phyloP scores from a whole-genome alignment of 768 basidiomycete species.

The Rubroboletus satanas region DNA sequence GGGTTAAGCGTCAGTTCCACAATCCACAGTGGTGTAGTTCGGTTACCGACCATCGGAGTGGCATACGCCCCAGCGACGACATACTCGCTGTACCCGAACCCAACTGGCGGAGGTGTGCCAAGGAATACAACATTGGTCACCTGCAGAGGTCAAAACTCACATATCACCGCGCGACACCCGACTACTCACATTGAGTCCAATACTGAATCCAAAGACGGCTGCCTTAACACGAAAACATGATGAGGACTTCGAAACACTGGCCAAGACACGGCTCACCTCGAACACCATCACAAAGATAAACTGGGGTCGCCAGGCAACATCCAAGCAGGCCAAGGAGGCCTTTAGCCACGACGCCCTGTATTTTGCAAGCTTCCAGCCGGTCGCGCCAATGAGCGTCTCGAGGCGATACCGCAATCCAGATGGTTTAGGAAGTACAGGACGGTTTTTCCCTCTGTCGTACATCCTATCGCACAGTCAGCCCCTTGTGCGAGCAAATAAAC shows the following conservation, averaged over 20 bases:
- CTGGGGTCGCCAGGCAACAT: slow-evolving; percentile 49
- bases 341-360: slow-evolving; percentile 42
- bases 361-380: slow-evolving; percentile 43
- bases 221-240: slow-evolving; percentile 23
- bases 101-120: slow-evolving; percentile 41
- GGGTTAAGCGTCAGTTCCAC: not conserved
- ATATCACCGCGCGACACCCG: not conserved
- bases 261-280: slow-evolving; percentile 27
- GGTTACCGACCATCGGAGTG: slow-evolving; percentile 39
- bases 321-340: slow-evolving; percentile 31
- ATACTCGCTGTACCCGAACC: slow-evolving; percentile 44
- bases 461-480: slow-evolving; percentile 31
- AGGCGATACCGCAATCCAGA: slow-evolving; percentile 39
- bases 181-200: slow-evolving; percentile 41
- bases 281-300: slow-evolving; percentile 38
- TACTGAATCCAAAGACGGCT: slow-evolving; percentile 46
- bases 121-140: slow-evolving; percentile 56
- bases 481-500: not conserved
- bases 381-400: slow-evolving; percentile 47
- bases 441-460: slow-evolving; percentile 44
- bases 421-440: slow-evolving; percentile 25
- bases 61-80: slow-evolving; percentile 41
- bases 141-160: slow-evolving; percentile 21
- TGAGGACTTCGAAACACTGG: not conserved
- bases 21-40: not conserved